Evolutionary conservation across 1,139 yeast genomes (phyloP).

Genomic region (Blastobotrys aristatus): DNA sequence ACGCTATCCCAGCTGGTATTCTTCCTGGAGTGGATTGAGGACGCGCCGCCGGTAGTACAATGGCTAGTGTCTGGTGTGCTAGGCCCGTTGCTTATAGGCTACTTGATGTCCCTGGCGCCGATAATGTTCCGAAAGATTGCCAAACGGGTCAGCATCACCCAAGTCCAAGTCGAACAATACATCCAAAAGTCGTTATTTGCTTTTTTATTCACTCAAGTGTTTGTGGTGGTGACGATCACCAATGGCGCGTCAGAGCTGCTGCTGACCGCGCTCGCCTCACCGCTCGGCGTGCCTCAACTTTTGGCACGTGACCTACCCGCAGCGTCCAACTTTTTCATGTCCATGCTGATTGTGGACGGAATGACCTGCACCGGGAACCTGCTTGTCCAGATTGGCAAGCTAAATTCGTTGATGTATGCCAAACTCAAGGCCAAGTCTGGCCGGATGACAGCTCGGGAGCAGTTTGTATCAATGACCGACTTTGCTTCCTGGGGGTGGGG

Average conservation of each 20-base stretch:
- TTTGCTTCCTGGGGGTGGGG: conserved; percentile 64
- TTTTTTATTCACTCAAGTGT: conserved; percentile 75
- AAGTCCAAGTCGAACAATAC: conserved; percentile 60
- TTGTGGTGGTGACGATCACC: conserved; percentile 78
- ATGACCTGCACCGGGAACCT: conserved; percentile 57
- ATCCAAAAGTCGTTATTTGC: conserved; percentile 71
- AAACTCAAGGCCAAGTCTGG: background rate
- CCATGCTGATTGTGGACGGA: conserved; percentile 67
- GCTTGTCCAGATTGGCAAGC: conserved; percentile 16
- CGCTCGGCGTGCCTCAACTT: conserved; percentile 64
- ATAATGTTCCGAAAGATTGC: conserved; percentile 65
- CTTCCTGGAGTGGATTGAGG: conserved; percentile 57
- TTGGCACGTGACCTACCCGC: conserved; percentile 74
- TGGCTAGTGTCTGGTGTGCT: conserved; percentile 73
- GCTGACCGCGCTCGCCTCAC: conserved; percentile 61
- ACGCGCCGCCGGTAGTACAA: conserved; percentile 52
- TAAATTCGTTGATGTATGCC: conserved; percentile 29
- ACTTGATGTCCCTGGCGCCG: conserved; percentile 69
- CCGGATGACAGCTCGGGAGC: conserved; percentile 44
- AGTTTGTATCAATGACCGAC: conserved; percentile 17
- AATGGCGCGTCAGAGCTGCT: conserved; percentile 69
- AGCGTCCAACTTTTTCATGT: conserved; percentile 76
- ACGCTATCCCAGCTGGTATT: conserved; percentile 56
- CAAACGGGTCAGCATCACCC: conserved; percentile 58
- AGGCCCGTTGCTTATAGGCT: conserved; percentile 62